Evolutionary conservation across 1,139 yeast species (phyloP), one percentile per base, ranked within the genome.

Genomic region (Pichia sp.): DNA sequence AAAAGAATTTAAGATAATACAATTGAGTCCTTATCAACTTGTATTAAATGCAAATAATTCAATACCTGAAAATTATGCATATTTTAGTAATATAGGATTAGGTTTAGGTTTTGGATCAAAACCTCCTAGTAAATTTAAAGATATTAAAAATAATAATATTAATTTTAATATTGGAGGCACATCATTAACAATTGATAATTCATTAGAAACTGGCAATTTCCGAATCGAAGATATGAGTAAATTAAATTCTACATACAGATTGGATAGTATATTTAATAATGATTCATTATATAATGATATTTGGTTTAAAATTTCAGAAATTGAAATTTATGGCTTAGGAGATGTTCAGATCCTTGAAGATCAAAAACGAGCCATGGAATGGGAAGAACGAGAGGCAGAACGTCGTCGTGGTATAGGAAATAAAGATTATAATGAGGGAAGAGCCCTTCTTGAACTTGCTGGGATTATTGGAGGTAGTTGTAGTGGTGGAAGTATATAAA

Each of bases 321-420:
- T 90, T 28, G 96, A 89, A 63, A 95, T 88, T 0, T 86, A 95
- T 92, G 97, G 97, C 0, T 75, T 88, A 49, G 97, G 97, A 0
- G 79, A 86, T 5, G 78, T 77, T 27, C 79, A 80, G 53, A 95
- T 86, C 54, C 68, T 88, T 45, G 84, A 77, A 32, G 90, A 83
- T 52, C 97, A 90, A 65, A 70, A 75, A 49, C 78, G 78, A 58
- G 78, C 78, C 54, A 85, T 96, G 94, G 90, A 83, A 59, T 88
- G 96, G 96, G 97, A 90, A 62, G 85, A 85, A 59, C 74, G 80
- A 45, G 96, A 87, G 62, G 95, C 95, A 0, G 77, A 79, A 57
- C 82, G 88, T 34, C 72, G 97, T 49, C 86, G 83, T 59, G 73
- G 77, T 35, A 78, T 89, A 4, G 87, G 88, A 59, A 52, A 57